Evolutionary conservation across 805 yeast genomes (phyloP), one percentile per base, ranked within the genome.

Genomic region (Allodekkera sacchari): DNA sequence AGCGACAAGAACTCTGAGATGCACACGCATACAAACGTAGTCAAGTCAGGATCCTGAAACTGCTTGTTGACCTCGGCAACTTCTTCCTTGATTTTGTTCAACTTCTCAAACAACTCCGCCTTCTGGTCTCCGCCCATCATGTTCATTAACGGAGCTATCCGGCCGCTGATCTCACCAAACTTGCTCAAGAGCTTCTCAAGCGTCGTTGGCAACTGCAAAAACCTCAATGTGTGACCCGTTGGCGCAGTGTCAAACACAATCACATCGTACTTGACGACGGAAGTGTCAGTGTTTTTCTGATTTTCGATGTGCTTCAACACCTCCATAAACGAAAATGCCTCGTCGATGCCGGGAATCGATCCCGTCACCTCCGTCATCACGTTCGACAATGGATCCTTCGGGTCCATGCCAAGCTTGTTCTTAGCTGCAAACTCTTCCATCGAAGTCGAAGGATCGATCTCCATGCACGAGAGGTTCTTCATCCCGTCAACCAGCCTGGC

Each of bases 221-320:
- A 92, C 50, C 99, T 75, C 47, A 92, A 66, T 3, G 98, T 92
- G 60, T 92, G 99, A 22, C 99, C 99, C 0, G 99, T 92, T 47
- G 99, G 99, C 0, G 99, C 98, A n/a, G 99, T 92, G 58, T 92
- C 99, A 51, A 92, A 92, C 44, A 92, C 85, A 43, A 92, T 88
- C 7, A 95, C 85, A 45, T 83, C 85, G 55, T 82, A 92, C 28
- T 67, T 67, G 6, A 52, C 44, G 22, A 45, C 45, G 6, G 49
- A 36, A 36, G 50, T 53, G 15, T 52, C 56, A 18, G 43, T 48
- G 21, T 34, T 38, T 27, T 55, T 48, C 61, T 83, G 92, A 43
- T 72, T 76, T 60, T 87, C 88, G 59, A 92, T 88, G 53, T 92
- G 97, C 57, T 92, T 92, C 70, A 92, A 74, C 21, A 92, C 97